Conservation (phyloP, 179 eudicot genomes). For the Nepenthes alata region DNA sequence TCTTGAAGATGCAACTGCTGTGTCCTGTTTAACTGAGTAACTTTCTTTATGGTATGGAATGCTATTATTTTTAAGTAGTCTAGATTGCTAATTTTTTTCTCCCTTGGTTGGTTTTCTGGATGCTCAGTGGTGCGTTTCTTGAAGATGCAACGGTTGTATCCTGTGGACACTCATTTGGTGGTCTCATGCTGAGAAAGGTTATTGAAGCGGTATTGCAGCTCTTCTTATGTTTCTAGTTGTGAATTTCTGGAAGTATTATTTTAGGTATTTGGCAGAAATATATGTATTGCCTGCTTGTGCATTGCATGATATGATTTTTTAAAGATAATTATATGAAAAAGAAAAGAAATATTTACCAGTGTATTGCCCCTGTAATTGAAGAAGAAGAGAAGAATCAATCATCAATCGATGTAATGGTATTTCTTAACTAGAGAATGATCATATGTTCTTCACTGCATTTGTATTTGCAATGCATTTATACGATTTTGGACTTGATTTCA, state of each 20-base stretch:
- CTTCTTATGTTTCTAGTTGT: slow-evolving; percentile 2
- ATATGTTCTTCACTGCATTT: neutral
- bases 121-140: slow-evolving; percentile 66
- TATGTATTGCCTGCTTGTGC: too few species aligned
- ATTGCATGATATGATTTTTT: too few species aligned
- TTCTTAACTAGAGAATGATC: too few species aligned
- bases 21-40: slow-evolving; percentile 31
- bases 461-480: slow-evolving; percentile 2
- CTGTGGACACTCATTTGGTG: slow-evolving; percentile 97
- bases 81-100: neutral
- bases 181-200: slow-evolving; percentile 65
- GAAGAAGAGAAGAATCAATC: too few species aligned
- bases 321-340: too few species aligned
- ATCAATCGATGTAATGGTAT: too few species aligned
- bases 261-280: too few species aligned
- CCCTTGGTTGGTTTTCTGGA: slow-evolving; percentile 5
- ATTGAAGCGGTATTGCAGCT: slow-evolving; percentile 43
- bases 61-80: neutral
- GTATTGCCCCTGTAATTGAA: too few species aligned
- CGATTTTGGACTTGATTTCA: neutral
- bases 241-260: too few species aligned
- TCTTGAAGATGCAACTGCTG: slow-evolving; percentile 82
- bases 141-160: slow-evolving; percentile 86
- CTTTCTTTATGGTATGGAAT: slow-evolving; percentile 1
- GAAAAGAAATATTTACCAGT: too few species aligned